phyloP scores from a whole-genome alignment of 352 stramenopile species.

The Blastocystis sp. region DNA sequence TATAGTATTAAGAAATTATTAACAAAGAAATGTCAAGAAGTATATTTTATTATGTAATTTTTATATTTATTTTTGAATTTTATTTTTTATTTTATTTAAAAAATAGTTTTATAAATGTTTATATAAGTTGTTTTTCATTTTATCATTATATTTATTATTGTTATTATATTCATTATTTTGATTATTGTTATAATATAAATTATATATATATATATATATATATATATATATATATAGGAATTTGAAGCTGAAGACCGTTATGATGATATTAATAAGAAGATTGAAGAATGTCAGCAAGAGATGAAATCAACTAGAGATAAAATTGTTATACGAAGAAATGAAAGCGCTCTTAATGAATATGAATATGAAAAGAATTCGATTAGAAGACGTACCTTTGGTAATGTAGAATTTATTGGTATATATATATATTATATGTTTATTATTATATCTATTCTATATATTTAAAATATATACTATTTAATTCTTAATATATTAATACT shows the following conservation, averaged over 20 bases:
- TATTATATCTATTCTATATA: too few species aligned
- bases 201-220: too few species aligned
- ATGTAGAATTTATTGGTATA: slow-evolving; percentile 32
- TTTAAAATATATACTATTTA: too few species aligned
- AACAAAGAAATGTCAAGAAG: slow-evolving; percentile 22
- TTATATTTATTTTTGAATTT: too few species aligned
- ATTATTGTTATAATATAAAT: too few species aligned
- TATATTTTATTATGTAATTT: not conserved
- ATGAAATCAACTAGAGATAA: slow-evolving; percentile 56
- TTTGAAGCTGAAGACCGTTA: slow-evolving; percentile 20
- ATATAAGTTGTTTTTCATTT: too few species aligned
- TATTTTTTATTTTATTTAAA: too few species aligned
- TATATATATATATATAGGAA: slow-evolving; percentile 9
- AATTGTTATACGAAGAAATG: slow-evolving; percentile 49
- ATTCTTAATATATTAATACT: too few species aligned
- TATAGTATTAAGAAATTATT: slow-evolving; percentile 3
- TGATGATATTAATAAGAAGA: slow-evolving; percentile 55
- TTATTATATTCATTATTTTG: too few species aligned
- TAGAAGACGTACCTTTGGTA: slow-evolving; percentile 55
- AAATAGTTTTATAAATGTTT: too few species aligned
- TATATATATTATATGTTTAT: too few species aligned
- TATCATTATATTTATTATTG: too few species aligned
- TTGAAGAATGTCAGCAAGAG: slow-evolving; percentile 57
- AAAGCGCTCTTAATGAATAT: slow-evolving; percentile 48
- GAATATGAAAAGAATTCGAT: slow-evolving; percentile 62